phyloP scores from a whole-genome alignment of 108 stramenopile species.

The Epithemia pelagica region DNA sequence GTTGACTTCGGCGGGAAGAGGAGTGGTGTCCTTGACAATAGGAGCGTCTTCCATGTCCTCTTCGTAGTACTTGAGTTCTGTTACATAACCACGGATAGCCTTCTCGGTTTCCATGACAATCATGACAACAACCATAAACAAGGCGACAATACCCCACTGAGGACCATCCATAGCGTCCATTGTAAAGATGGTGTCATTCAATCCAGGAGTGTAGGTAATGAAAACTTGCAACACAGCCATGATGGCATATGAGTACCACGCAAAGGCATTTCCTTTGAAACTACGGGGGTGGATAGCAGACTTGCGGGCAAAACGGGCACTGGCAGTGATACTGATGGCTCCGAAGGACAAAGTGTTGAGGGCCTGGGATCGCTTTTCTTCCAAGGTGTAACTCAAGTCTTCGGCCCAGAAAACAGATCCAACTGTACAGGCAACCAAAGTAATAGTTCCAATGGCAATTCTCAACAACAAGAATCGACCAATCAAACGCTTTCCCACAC shows the following conservation, averaged over 20 bases:
- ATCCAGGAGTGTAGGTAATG: conserved; percentile 76
- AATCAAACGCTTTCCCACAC: conserved; percentile 77
- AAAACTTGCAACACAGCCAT: conserved; percentile 49
- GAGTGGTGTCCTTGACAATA: conserved; percentile 1
- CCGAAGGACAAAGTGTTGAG: conserved; percentile 79
- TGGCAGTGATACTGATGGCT: conserved; percentile 67
- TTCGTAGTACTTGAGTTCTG: conserved; percentile 54
- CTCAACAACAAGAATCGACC: conserved; percentile 81
- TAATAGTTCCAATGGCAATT: conserved; percentile 57
- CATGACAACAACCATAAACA: conserved; percentile 51
- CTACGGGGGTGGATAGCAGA: conserved; percentile 43
- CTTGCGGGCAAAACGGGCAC: conserved; percentile 72
- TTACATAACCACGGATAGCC: conserved; percentile 59
- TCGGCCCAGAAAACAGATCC: conserved; percentile 38
- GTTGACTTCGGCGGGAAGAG: conserved; percentile 1
- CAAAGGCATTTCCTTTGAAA: conserved; percentile 56
- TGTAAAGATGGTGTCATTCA: conserved; percentile 63
- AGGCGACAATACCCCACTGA: conserved; percentile 53
- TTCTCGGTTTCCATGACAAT: conserved; percentile 79
- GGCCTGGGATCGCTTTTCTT: conserved; percentile 41
- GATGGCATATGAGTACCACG: conserved; percentile 44
- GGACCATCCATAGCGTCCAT: conserved; percentile 68
- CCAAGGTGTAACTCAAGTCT: conserved; percentile 19
- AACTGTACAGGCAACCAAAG: conserved; percentile 50
- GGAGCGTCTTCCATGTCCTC: conserved; percentile 43